Base-by-base conservation (phyloP, 164 flowering plant genomes). In the Magnolia kwangsiensis region DNA sequence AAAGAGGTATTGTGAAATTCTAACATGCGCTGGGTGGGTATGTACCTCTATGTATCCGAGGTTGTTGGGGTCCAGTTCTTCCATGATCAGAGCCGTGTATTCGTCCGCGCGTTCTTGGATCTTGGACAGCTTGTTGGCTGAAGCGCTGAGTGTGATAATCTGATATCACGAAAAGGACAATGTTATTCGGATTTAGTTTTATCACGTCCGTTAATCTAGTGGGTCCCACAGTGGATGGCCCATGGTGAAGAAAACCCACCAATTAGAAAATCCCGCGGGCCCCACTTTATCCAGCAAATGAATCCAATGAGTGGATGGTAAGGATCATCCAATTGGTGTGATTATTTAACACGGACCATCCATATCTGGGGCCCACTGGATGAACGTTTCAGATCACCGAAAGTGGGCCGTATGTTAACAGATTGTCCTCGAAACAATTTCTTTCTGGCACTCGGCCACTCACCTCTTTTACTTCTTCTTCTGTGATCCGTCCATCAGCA, bases 41-140 rank as follows among this genome's bases (percentile, higher is more conserved):
- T 10, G 1, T 70, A 87, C 89, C 90, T 85, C 87, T 66, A 88
- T 78, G 78, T 82, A 86, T 20, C 90, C 90, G 4, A 82, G 80
- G 69, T 82, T 83, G 63, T 85, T 78, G 1, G 84, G 87, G 69
- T 88, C 90, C 51, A 88, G 77, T 72, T 88, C 88, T 79, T 88
- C 88, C 90, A 88, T 86, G 79, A 88, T 88, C 20, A 88, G 67
- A 14, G 88, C 87, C 45, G 90, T 84, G 79, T 88, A 86, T 72
- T 88, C 90, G n/a, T 88, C 83, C 0, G 83, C 87, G 0, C 75
- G 74, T 18, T 85, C 85, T 79, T 85, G 81, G n/a, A 88, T 81
- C 77, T 81, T 86, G 16, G 85, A 83, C 31, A 88, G 75, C 79
- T 85, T 86, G 50, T 88, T 88, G 6, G 89, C 86, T 0, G 86